Percentiles rank a stretch among this genome's conserved stretches.
Conservation (phyloP, 495 filamentous ascomycete genomes). For the Bombardia bombarda region DNA sequence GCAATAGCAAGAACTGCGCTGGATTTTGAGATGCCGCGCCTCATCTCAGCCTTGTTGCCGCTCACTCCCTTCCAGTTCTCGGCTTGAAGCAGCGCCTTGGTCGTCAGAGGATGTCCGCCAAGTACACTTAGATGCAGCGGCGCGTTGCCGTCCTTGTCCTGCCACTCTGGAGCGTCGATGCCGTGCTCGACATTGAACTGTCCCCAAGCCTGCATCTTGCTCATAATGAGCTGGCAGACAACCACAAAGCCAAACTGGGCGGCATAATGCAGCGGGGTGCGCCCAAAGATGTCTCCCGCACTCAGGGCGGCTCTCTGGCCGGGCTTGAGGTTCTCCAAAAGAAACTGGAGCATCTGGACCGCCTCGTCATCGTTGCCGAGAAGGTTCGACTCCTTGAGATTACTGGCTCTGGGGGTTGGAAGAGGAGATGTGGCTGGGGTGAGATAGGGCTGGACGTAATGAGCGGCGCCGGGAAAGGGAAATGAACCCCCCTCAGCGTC, state of each 20-base stretch:
- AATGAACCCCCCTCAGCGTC: slow-evolving; percentile 41
- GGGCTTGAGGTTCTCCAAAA: slow-evolving; percentile 63
- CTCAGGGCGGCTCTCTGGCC: slow-evolving; percentile 61
- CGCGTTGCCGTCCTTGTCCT: slow-evolving; percentile 85
- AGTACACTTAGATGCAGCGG: slow-evolving; percentile 90
- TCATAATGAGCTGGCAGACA: slow-evolving; percentile 80
- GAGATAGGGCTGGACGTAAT: slow-evolving; percentile 53
- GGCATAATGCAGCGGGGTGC: slow-evolving; percentile 88
- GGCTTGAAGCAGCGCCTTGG: slow-evolving; percentile 66
- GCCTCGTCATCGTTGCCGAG: slow-evolving; percentile 64
- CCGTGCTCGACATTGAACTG: slow-evolving; percentile 77
- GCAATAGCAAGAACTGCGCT: slow-evolving; percentile 84
- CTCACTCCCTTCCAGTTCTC: slow-evolving; percentile 62
- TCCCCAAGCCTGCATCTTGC: slow-evolving; percentile 79
- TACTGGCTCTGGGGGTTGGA: slow-evolving; percentile 32
- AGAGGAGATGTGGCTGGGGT: slow-evolving; percentile 65
- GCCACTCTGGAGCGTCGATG: slow-evolving; percentile 79
- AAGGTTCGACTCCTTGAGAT: slow-evolving; percentile 45
- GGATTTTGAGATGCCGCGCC: slow-evolving; percentile 70
- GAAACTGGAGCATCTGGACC: slow-evolving; percentile 62
- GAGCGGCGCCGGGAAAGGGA: slow-evolving; percentile 41
- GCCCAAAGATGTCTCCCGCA: slow-evolving; percentile 68
- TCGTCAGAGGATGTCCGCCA: slow-evolving; percentile 81
- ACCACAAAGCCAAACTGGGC: slow-evolving; percentile 89
- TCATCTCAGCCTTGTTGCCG: slow-evolving; percentile 50